These are phyloP conservation scores for Ganoderma boninense DNA, from an alignment of 1,284 basidiomycete species.

Conservation along the genomic window DNA sequence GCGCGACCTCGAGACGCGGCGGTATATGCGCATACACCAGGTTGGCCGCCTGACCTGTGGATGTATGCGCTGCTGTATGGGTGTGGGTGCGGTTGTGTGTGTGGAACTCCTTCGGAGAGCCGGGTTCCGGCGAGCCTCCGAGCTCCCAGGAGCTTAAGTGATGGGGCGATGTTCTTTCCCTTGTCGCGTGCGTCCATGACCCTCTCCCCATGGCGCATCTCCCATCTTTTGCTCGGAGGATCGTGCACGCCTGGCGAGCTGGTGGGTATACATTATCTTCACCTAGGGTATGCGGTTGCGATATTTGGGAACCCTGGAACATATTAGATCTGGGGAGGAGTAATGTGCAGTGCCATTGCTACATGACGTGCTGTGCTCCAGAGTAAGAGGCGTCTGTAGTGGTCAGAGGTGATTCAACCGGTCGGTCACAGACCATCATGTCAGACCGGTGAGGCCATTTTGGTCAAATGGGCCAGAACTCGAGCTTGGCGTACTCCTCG, in stretches of 20 bases:
- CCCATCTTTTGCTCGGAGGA: neutral
- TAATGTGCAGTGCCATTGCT: too few relatives aligned
- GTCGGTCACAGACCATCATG: too few relatives aligned
- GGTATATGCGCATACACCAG: neutral
- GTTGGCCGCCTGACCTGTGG: neutral
- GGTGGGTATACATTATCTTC: neutral
- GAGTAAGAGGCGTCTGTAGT: too few relatives aligned
- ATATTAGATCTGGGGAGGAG: too few relatives aligned
- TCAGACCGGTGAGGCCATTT: too few relatives aligned
- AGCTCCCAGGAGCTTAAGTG: neutral
- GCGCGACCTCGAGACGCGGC: neutral
- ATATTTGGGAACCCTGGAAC: too few relatives aligned
- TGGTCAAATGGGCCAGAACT: too few relatives aligned
- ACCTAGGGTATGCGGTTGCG: too few relatives aligned
- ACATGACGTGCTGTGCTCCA: too few relatives aligned
- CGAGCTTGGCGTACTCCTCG: too few relatives aligned
- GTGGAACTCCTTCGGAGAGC: slow-evolving; percentile 5
- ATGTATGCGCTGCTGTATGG: neutral
- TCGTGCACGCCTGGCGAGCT: neutral
- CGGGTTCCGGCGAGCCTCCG: neutral
- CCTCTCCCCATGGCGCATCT: too few relatives aligned
- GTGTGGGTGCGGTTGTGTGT: neutral
- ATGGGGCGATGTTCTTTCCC: neutral
- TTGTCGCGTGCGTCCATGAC: neutral
- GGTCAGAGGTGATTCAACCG: too few relatives aligned